phyloP scores from a whole-genome alignment of 371 early-diverging fungal genomes.

The Syncephalastrum sp. region DNA sequence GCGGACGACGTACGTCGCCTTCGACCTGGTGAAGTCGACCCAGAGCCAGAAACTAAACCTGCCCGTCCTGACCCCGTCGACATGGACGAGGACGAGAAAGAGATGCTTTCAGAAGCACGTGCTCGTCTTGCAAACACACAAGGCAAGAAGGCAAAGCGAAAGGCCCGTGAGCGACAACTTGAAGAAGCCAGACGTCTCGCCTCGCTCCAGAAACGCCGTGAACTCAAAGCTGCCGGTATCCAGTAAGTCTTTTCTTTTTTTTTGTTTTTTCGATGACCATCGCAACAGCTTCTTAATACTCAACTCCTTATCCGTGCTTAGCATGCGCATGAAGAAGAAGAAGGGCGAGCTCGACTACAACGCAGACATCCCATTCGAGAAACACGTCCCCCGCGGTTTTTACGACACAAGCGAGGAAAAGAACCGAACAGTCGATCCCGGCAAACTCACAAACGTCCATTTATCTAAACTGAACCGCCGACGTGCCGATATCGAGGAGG shows the following conservation, averaged over 20 bases:
- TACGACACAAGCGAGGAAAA: constrained; percentile 90
- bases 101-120: constrained; percentile 97
- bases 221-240: constrained; percentile 96
- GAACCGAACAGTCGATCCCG: constrained; percentile 56
- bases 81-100: constrained; percentile 99
- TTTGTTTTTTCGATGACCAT: not conserved
- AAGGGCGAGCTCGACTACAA: constrained; percentile 91
- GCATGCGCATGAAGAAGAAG: constrained; percentile 59
- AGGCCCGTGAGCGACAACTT: constrained; percentile 95
- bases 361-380: constrained; percentile 94
- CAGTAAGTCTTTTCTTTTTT: constrained; percentile 43
- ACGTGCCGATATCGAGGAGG: constrained; percentile 60
- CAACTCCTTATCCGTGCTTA: constrained; percentile 6
- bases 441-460: constrained; percentile 61
- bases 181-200: constrained; percentile 94
- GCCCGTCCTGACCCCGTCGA: constrained; percentile 98
- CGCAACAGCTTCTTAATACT: not conserved
- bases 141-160: constrained; percentile 98
- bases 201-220: constrained; percentile 89
- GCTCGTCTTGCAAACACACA: constrained; percentile 98
- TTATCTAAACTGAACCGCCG: constrained; percentile 82
- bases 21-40: constrained; percentile 96
- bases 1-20: constrained; percentile 80
- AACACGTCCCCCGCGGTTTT: constrained; percentile 84
- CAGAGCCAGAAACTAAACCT: constrained; percentile 95